Evolutionary conservation across 805 yeast species (phyloP), one percentile per base, ranked within the genome.

Genomic region (Wickerhamomyces hampshirensis): DNA sequence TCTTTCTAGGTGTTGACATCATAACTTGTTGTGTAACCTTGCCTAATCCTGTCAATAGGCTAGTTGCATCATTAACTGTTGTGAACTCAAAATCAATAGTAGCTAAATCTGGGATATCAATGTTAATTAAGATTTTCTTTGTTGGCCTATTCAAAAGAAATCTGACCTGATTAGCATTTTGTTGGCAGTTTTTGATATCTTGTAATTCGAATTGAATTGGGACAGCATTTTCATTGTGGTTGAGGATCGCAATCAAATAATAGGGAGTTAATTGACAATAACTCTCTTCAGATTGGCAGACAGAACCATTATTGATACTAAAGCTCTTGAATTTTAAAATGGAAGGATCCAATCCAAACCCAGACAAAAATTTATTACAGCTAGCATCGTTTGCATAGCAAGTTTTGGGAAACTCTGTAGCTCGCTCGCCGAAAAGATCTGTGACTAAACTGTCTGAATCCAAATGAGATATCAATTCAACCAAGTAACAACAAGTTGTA

Each of bases 401-500:
- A 10, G 37, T 15, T 16, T 26, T 4, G 16, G 42, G 39, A 35
- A 42, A 28, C 6, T 28, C 16, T 13, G 11, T 10, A 6, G 4
- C 6, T 2, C 23, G 17, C 1, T 29, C 16, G 5, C 21, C 23
- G 16, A 39, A 26, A 23, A 37, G 6, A 28, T 31, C 30, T 14
- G 18, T 13, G 12, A 38, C 18, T 3, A 35, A 19, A 5, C 18
- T 15, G 4, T 30, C 23, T 5, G 34, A n/a, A 2, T 38, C 40
- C 7, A 51, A 16, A 14, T 49, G 53, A 2, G 58, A 50, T 12
- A 53, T 7, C 26, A 53, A 23, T 23, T 52, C 57, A 13, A 47
- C 31, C 13, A 49, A 6, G 30, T 51, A 54, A 26, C 42, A 48
- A 15, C 44, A 44, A 5, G 29, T 23, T 3, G 48, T 18, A 28